Base-by-base conservation (phyloP, 2,329 filamentous ascomycete species). In the Trichocomaceae sp. region DNA sequence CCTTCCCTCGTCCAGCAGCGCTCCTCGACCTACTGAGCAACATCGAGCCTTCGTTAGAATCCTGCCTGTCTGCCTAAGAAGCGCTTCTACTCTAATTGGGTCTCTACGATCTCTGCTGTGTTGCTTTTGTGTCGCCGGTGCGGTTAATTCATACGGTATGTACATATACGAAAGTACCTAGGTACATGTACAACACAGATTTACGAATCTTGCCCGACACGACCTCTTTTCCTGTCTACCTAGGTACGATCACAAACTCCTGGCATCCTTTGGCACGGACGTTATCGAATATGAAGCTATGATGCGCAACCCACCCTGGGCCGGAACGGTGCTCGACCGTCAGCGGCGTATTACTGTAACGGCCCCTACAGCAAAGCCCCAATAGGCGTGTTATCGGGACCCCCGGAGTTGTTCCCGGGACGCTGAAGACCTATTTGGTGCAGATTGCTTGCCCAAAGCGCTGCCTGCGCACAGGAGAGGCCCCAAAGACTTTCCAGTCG, bases 271-370 rank as follows among this genome's bases (percentile, higher is more conserved):
- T 41, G 17, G 15, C 37, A 19, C 15, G 37, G 20, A 19, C 15
- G 37, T 22, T 42, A 17, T 17, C 35, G n/a, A n/a, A n/a, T n/a
- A n/a, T n/a, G n/a, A 12, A 39, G 66, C 65, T 60, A 69, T 64
- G 63, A 71, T 60, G 57, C 65, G 65, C 56, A 60, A 54, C 55
- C 64, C 64, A 57, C 61, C 59, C 55, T 1, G 60, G 57, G 53
- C 59, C 61, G 60, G 62, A 47, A 49, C 47, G 56, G 56, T 62
- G 59, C 47, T 61, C 60, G 55, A 61, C 64, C 58, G 60, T 61
- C 60, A 54, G 60, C 64, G 57, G 60, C 53, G 42, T 29, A n/a
- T n/a, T n/a, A n/a, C n/a, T 59, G 50, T 60, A 56, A 48, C 56
- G 62, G 51, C 58, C 60, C 51, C 63, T 61, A 37, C 54, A 60